Base-by-base conservation (phyloP, 2,329 filamentous ascomycete genomes). In the Septoria linicola region DNA sequence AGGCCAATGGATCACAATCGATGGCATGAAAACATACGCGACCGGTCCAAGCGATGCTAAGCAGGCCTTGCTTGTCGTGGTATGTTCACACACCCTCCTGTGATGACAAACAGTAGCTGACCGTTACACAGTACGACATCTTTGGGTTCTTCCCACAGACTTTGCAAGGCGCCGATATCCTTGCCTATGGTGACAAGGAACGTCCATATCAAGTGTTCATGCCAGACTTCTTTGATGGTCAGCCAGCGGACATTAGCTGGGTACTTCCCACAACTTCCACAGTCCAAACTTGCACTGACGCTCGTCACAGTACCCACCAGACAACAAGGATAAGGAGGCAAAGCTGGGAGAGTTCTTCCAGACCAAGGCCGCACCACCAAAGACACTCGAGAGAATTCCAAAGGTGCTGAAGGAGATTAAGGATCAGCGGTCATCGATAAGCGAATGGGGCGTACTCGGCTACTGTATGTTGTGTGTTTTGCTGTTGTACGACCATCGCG, bases 201-300 rank as follows among this genome's bases (percentile, higher is more conserved):
- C 68, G 76, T 53, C 82, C 87, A 65, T 93, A 95, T 76, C 84
- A 83, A 61, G 88, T 96, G 60, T 90, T 91, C 72, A 91, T 96
- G 58, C 91, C 91, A 35, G 91, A 96, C 73, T 92, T 88, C 79
- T 95, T 96, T 75, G 80, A 87, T 54, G 90, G 88, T 68, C 78
- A 81, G 59, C 86, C 88, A 30, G 81, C 77, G 54, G 78, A 80
- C 59, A 80, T 83, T 36, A 55, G 49, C 40, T 54, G 51, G 51
- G 46, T 49, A 36, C 8, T 17, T 31, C 11, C 21, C 23, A 7
- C 40, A n/a, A 17, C 10, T 37, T 8, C 34, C 34, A 16, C 34
- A 17, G 14, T 10, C 10, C 34, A 13, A 39, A 8, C 19, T 20
- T 16, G 13, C 17, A 8, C 11, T 16, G 14, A 19, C 14, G 17